Conservation (phyloP, 1,284 basidiomycete species). For the Dichomitus squalens region DNA sequence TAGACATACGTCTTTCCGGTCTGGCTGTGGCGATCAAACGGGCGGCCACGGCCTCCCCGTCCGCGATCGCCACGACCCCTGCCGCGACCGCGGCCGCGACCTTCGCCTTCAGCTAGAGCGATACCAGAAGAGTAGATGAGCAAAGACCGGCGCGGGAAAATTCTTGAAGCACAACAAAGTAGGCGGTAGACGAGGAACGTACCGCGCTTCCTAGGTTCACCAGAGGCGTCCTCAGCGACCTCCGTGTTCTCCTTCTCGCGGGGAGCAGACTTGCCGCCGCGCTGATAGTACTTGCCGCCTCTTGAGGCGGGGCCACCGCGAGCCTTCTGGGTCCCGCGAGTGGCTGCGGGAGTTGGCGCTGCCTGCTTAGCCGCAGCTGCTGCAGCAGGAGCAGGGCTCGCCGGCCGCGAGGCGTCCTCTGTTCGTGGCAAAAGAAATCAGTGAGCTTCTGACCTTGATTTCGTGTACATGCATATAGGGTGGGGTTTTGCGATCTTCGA, state of each 20-base stretch:
- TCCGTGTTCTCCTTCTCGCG: constrained; percentile 40
- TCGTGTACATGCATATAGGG: background rate
- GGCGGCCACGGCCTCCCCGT: constrained; percentile 65
- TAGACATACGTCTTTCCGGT: constrained; percentile 76
- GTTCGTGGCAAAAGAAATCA: constrained; percentile 3
- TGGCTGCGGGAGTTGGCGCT: constrained; percentile 44
- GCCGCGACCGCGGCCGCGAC: constrained; percentile 47
- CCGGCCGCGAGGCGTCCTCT: constrained; percentile 47
- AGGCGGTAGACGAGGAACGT: constrained; percentile 28
- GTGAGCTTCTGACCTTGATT: background rate
- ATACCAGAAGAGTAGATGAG: background rate
- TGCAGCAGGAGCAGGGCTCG: constrained; percentile 40
- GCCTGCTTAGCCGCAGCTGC: constrained; percentile 37
- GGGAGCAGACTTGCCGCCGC: constrained; percentile 55
- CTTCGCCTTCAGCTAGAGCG: constrained; percentile 53
- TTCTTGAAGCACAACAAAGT: too few species aligned
- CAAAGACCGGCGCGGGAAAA: constrained; percentile 13
- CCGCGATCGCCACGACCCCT: constrained; percentile 50
- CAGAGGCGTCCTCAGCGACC: constrained; percentile 44
- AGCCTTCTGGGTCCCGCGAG: constrained; percentile 38
- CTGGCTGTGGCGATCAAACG: constrained; percentile 80
- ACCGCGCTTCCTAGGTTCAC: constrained; percentile 57
- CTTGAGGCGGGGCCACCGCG: constrained; percentile 68
- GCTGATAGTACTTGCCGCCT: constrained; percentile 72
- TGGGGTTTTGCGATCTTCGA: constrained; percentile 3